Conservation (phyloP, 257 asterid genomes). For the Verbena officinalis region DNA sequence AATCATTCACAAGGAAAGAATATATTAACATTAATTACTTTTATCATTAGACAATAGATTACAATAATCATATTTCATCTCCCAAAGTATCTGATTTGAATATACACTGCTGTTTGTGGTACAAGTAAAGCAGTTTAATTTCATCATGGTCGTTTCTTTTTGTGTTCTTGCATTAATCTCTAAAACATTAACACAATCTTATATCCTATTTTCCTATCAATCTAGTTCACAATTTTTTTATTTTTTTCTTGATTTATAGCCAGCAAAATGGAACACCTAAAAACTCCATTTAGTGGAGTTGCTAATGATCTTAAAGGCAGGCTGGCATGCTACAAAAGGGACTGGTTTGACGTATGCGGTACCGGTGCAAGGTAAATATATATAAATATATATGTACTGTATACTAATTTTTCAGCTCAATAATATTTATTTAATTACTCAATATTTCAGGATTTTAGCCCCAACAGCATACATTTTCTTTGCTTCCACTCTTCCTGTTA, state of each 20-base stretch:
- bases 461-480: constrained; percentile 72
- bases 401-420: background rate
- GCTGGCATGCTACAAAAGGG: constrained; percentile 54
- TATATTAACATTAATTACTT: background rate
- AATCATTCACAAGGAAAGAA: background rate
- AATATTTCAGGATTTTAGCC: constrained; percentile 52
- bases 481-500: constrained; percentile 65
- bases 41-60: background rate
- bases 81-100: too few species aligned
- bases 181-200: background rate
- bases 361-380: constrained; percentile 41
- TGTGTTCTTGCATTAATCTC: background rate
- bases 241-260: constrained; percentile 20
- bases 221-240: background rate
- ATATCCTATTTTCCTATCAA: background rate
- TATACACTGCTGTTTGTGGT: too few species aligned
- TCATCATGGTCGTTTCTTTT: background rate
- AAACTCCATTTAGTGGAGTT: constrained; percentile 50
- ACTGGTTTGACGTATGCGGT: constrained; percentile 58
- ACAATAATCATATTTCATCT: background rate
- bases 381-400: background rate
- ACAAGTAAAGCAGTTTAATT: too few species aligned
- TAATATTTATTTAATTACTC: constrained; percentile 3
- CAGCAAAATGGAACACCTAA: constrained; percentile 40
- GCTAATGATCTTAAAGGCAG: constrained; percentile 52